Conservation (phyloP, 306 rosid species). For the Cucumis sativus region DNA sequence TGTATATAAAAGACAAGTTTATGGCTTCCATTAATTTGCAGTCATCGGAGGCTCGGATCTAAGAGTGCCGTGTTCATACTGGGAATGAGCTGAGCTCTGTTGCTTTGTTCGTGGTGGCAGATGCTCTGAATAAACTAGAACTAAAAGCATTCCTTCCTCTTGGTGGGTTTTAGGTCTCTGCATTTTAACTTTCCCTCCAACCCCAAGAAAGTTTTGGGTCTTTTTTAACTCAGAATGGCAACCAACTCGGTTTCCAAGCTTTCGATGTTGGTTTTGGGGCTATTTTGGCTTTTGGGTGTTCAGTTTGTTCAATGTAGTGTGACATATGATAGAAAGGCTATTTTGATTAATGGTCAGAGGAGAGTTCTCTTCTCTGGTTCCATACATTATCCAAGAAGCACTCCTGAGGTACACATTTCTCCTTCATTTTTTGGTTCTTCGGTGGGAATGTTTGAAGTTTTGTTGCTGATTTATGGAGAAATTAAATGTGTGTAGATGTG, state of each 20-base stretch:
- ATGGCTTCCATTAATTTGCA: constrained; percentile 14
- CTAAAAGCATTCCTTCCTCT: background rate
- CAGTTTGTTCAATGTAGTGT: constrained; percentile 48
- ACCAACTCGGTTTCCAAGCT: constrained; percentile 41
- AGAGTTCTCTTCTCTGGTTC: constrained; percentile 94
- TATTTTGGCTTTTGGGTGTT: constrained; percentile 28
- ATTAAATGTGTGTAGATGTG: constrained; percentile 55
- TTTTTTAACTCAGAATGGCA: constrained; percentile 29
- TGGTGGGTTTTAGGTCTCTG: background rate
- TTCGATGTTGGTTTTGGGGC: constrained; percentile 24
- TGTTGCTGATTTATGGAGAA: background rate
- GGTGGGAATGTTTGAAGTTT: background rate
- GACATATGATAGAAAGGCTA: constrained; percentile 81
- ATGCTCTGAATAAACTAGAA: background rate
- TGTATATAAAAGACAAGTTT: background rate
- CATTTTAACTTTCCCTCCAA: background rate
- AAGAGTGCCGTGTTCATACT: constrained; percentile 15
- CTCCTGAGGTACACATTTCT: constrained; percentile 63
- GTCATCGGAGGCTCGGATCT: constrained; percentile 11
- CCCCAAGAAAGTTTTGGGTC: background rate
- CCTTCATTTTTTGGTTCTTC: background rate
- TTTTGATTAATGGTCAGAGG: constrained; percentile 82
- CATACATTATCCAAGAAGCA: constrained; percentile 96
- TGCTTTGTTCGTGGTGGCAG: constrained; percentile 6
- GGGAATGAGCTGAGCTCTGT: constrained; percentile 17